These are phyloP conservation scores for Ricinus communis DNA, from an alignment of 345 rosid genomes.

Conservation along the genomic window DNA sequence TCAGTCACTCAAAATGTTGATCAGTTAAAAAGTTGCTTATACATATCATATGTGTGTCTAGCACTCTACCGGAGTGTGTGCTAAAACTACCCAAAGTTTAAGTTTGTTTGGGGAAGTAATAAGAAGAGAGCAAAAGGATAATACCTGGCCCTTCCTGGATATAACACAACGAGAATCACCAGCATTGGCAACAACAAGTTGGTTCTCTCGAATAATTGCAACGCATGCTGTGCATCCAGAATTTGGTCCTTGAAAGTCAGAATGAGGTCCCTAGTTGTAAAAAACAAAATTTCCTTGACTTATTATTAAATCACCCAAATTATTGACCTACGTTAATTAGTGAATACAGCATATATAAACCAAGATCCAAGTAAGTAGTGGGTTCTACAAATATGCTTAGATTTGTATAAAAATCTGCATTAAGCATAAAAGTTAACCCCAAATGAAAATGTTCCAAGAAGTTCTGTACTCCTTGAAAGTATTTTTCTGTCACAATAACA, in stretches of 20 bases:
- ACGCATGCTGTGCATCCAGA: conserved; percentile 91
- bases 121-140: conserved; percentile 3
- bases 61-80: neutral
- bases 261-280: conserved; percentile 75
- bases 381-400: neutral
- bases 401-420: neutral
- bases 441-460: neutral
- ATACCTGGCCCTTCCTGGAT: conserved; percentile 91
- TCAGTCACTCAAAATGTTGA: neutral
- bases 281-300: neutral
- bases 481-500: neutral
- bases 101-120: neutral
- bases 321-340: neutral
- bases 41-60: neutral
- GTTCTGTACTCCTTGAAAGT: too few relatives aligned
- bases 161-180: conserved; percentile 96
- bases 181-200: conserved; percentile 85
- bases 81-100: neutral
- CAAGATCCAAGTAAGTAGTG: neutral
- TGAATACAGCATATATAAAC: neutral
- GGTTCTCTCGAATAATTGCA: conserved; percentile 63
- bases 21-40: neutral
- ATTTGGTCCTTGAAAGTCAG: conserved; percentile 85
- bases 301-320: conserved; percentile 4
- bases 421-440: neutral